Conservation (phyloP, 202 grass and related monocot species). For the Sporobolus alterniflorus region DNA sequence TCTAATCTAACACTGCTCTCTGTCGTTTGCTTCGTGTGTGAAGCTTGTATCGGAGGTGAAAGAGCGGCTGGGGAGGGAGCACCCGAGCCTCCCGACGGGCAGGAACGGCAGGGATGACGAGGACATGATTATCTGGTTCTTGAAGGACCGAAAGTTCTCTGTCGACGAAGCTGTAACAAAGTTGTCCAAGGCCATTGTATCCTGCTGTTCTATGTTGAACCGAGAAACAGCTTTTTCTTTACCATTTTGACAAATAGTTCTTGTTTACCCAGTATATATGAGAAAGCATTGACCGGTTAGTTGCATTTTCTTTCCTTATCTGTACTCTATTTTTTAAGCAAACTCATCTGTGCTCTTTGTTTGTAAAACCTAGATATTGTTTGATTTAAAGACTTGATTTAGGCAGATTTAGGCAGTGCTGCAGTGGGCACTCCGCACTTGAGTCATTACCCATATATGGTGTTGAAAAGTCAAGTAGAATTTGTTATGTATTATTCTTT, state of each 20-base stretch:
- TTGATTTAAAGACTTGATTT: not conserved
- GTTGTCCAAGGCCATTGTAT: slow-evolving; percentile 89
- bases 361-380: not conserved
- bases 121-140: slow-evolving; percentile 92
- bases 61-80: slow-evolving; percentile 61
- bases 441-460: not conserved
- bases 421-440: not conserved
- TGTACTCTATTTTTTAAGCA: not conserved
- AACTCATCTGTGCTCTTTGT: not conserved
- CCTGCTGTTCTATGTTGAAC: slow-evolving; percentile 18
- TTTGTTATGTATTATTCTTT: not conserved
- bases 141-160: slow-evolving; percentile 84
- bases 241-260: not conserved
- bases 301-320: not conserved
- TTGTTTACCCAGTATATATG: not conserved
- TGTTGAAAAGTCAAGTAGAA: not conserved
- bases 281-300: not conserved
- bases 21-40: too few species aligned
- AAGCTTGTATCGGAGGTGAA: slow-evolving; percentile 16
- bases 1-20: too few species aligned
- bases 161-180: slow-evolving; percentile 70
- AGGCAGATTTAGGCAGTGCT: not conserved
- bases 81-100: slow-evolving; percentile 66
- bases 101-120: slow-evolving; percentile 83
- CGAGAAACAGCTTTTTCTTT: not conserved